Evolutionary conservation across 805 yeast genomes (phyloP), one percentile per base, ranked within the genome.

Genomic region (Wickerhamomyces xylosicus): DNA sequence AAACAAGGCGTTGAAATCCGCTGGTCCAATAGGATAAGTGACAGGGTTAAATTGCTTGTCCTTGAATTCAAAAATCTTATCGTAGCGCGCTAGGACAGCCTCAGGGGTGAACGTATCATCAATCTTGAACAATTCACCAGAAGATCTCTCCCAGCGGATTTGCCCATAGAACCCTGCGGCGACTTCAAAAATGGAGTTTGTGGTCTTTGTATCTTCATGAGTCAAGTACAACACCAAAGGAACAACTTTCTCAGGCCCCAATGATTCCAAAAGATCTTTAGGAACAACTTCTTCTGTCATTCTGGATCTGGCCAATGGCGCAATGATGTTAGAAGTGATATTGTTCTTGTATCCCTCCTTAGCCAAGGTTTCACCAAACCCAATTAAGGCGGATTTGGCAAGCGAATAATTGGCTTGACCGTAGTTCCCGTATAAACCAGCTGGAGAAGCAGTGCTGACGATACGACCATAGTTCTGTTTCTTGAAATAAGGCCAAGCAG

Each of bases 401-500:
- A 95, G 89, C 1, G 96, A 79, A 64, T 90, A 90, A 65, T 90
- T 90, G 32, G 95, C 77, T 65, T 90, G 98, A 37, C 98, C 98
- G 63, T 89, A 90, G 64, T 87, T 87, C 45, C 98, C 98, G 59
- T 82, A 90, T 47, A 90, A 70, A 18, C 98, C 98, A 28, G 97
- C 97, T 4, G 97, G 96, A 4, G 96, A 87, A 20, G 95, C 78
- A n/a, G 97, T 89, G 71, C 86, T 89, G 52, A 90, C 63, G 50
- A 90, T 72, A 52, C 97, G 73, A 47, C 98, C 98, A 56, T 69
- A 90, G 44, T 76, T 74, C 62, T 92, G 97, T 47, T 83, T 64
- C 57, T 76, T 77, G 68, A 90, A 75, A 57, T 82, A 70, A 8
- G 90, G 87, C 97, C 97, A 90, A 31, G 96, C 95, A 18, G 95